Conservation (phyloP, 345 rosid genomes). For the Bruguiera parviflora region DNA sequence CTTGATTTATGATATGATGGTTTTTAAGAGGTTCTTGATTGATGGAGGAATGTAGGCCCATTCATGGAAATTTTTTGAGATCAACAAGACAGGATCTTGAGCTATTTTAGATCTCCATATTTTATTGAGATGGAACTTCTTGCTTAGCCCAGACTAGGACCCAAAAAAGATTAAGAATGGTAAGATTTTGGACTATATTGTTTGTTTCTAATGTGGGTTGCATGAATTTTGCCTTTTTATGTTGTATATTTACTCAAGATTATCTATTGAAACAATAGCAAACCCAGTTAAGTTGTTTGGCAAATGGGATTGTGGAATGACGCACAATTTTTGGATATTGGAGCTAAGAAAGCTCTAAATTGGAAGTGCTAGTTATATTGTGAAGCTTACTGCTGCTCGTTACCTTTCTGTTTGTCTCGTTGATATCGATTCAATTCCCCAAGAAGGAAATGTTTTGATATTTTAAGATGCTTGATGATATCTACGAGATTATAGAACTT, state of each 20-base stretch:
- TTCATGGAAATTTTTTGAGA: background rate
- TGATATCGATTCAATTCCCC: background rate
- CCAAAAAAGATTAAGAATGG: slow-evolving; percentile 10
- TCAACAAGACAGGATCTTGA: slow-evolving; percentile 5
- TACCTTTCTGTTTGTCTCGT: background rate
- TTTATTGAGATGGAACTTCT: slow-evolving; percentile 1
- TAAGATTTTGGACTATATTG: background rate
- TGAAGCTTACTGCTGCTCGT: background rate
- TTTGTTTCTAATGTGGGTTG: background rate
- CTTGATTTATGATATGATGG: background rate
- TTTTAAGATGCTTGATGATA: too few relatives aligned
- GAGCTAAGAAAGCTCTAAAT: background rate
- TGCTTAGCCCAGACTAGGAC: slow-evolving; percentile 10
- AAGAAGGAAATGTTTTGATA: too few relatives aligned
- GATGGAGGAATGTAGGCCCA: background rate
- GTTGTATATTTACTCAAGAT: too few relatives aligned
- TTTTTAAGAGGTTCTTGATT: slow-evolving; percentile 7
- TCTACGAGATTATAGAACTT: too few relatives aligned
- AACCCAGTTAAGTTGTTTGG: background rate
- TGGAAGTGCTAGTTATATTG: background rate
- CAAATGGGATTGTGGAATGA: background rate
- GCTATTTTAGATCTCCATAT: background rate
- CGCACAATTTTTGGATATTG: background rate
- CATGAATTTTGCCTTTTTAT: background rate
- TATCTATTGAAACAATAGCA: too few relatives aligned